Base-by-base conservation (phyloP, 176 grass and related monocot species). In the Poa annua region DNA sequence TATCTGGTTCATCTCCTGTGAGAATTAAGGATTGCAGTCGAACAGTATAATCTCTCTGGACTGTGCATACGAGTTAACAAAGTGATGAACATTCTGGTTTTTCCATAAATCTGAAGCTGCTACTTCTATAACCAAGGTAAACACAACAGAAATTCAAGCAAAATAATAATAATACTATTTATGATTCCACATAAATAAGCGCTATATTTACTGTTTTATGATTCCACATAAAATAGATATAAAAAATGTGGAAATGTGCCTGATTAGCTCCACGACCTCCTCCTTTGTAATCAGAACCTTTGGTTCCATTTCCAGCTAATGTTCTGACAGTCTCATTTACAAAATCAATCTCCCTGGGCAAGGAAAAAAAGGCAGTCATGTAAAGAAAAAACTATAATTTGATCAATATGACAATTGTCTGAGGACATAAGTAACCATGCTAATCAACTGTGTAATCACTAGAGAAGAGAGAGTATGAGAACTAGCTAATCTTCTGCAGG, bases 261-360 rank as follows among this genome's bases (percentile, higher is more conserved):
- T 95, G 95, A 65, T 88, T 73, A 91, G 85, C 91, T 95, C 92
- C 92, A 66, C 65, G 84, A 39, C 74, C 75, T 73, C 95, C 95
- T 76, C 95, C 95, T 85, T 61, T 85, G 76, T 95, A 91, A 88
- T 98, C 95, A 63, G 92, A 95, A 72, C 95, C 95, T 91, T 98
- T 98, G 4, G 76, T 95, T 77, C 92, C 92, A 78, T 95, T 98
- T 90, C 95, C 95, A 83, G 95, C 92, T 76, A 98, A 88, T 67
- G 95, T 98, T 93, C 72, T 89, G 64, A 98, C 95, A 67, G 85
- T 95, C 79, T 98, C 92, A 39, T 89, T 83, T 62, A 98, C 88
- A 91, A 98, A 98, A 90, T 93, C 85, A 77, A 98, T 88, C 77
- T 95, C 95, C 84, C 95, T 98, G 76, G 12, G 84, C 53, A 76